These are phyloP conservation scores for Ogataea pini DNA, from an alignment of 805 yeast species.

Conservation along the genomic window DNA sequence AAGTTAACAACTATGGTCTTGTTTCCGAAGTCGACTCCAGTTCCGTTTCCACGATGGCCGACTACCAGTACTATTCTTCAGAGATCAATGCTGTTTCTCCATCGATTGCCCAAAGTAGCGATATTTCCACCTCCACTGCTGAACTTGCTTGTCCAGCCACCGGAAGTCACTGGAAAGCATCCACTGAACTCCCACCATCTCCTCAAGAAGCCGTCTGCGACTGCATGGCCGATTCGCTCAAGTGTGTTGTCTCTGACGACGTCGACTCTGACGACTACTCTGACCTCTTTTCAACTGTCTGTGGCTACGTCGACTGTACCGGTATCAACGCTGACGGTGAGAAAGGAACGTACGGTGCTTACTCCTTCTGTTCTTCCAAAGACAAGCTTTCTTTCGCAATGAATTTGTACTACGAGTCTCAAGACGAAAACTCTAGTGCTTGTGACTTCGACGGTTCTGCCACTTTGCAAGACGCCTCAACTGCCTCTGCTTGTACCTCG, in stretches of 20 bases:
- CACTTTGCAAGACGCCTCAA: constrained; percentile 45
- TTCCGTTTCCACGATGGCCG: constrained; percentile 59
- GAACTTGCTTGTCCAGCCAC: constrained; percentile 64
- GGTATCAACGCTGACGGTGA: constrained; percentile 66
- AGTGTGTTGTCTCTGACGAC: constrained; percentile 60
- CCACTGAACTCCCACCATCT: constrained; percentile 74
- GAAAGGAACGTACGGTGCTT: constrained; percentile 68
- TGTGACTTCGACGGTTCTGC: constrained; percentile 76
- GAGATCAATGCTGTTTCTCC: constrained; percentile 59
- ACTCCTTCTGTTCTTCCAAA: constrained; percentile 68
- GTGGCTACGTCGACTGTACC: constrained; percentile 55
- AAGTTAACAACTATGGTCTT: constrained; percentile 73
- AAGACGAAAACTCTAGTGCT: constrained; percentile 46
- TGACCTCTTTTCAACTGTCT: constrained; percentile 57
- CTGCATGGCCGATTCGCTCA: constrained; percentile 56
- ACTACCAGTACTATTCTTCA: constrained; percentile 61
- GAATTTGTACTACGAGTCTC: constrained; percentile 57
- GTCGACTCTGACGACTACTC: constrained; percentile 59
- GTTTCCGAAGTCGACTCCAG: constrained; percentile 51
- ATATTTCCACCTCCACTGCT: constrained; percentile 43
- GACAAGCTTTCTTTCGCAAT: constrained; percentile 65
- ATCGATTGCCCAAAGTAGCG: constrained; percentile 44
- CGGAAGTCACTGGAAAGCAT: constrained; percentile 60
- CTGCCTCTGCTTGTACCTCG: constrained; percentile 57
- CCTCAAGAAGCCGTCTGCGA: constrained; percentile 66